phyloP scores from a whole-genome alignment of 208 protist species.

The Wallacemonas collosoma region DNA sequence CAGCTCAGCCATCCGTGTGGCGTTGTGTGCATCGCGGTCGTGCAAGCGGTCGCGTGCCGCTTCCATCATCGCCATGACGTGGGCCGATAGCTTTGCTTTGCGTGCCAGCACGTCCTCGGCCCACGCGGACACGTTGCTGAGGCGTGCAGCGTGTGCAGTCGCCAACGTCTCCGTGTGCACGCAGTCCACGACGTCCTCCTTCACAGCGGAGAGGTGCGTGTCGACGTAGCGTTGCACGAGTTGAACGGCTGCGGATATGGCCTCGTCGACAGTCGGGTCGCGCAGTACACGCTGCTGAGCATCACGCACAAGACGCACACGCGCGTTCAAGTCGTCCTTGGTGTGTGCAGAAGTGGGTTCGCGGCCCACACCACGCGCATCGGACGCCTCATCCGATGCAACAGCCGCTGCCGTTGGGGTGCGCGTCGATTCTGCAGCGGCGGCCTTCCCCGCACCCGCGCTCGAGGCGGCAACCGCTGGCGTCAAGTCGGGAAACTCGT shows the following conservation, averaged over 20 bases:
- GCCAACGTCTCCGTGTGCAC: conserved; percentile 53
- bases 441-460: background rate
- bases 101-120: conserved; percentile 42
- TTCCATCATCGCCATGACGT: conserved; percentile 43
- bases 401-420: background rate
- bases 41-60: background rate
- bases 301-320: background rate
- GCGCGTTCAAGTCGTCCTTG: too few relatives aligned
- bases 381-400: too few relatives aligned
- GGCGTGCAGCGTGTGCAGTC: conserved; percentile 44
- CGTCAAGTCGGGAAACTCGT: conserved; percentile 10
- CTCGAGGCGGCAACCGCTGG: background rate
- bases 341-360: too few relatives aligned
- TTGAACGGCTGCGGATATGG: conserved; percentile 26
- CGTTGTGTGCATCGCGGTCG: conserved; percentile 25
- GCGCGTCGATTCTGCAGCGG: background rate
- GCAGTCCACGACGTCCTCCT: conserved; percentile 52
- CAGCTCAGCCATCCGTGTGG: conserved; percentile 34
- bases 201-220: conserved; percentile 32
- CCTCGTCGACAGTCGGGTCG: conserved; percentile 18
- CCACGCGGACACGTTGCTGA: conserved; percentile 39
- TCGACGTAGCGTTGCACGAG: conserved; percentile 47
- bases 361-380: too few relatives aligned
- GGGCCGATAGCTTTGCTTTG: conserved; percentile 37
- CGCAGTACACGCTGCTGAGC: conserved; percentile 4